These are phyloP conservation scores for Diaporthe eres DNA, from an alignment of 2,329 filamentous ascomycete species.

Conservation along the genomic window DNA sequence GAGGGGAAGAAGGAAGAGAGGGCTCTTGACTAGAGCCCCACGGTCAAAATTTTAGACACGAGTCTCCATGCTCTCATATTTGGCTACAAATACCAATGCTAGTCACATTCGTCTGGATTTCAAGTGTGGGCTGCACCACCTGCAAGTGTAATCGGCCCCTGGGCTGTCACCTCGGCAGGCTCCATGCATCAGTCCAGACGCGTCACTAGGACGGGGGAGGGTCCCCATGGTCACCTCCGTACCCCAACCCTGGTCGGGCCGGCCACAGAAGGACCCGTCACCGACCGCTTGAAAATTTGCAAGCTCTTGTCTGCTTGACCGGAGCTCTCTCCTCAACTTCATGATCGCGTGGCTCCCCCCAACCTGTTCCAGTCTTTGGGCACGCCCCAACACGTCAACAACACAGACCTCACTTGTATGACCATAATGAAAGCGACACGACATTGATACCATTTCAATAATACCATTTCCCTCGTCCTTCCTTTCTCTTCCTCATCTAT, in stretches of 20 bases:
- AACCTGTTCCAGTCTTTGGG: slow-evolving; percentile 22
- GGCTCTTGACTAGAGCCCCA: not conserved
- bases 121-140: not conserved
- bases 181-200: not conserved
- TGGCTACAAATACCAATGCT: not conserved
- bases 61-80: not conserved
- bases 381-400: slow-evolving; percentile 20
- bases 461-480: not conserved
- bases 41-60: not conserved
- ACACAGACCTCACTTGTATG: slow-evolving; percentile 15
- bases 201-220: not conserved
- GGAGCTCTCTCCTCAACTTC: not conserved
- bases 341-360: slow-evolving; percentile 1
- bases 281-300: slow-evolving; percentile 34
- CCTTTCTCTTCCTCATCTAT: not conserved
- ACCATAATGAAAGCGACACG: slow-evolving; percentile 27
- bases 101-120: not conserved
- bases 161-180: not conserved
- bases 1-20: not conserved
- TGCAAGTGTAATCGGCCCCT: not conserved
- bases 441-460: slow-evolving; percentile 15
- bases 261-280: slow-evolving; percentile 1
- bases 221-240: not conserved
- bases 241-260: not conserved
- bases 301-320: not conserved